Base-by-base conservation (phyloP, 345 rosid species). In the Boechera stricta region DNA sequence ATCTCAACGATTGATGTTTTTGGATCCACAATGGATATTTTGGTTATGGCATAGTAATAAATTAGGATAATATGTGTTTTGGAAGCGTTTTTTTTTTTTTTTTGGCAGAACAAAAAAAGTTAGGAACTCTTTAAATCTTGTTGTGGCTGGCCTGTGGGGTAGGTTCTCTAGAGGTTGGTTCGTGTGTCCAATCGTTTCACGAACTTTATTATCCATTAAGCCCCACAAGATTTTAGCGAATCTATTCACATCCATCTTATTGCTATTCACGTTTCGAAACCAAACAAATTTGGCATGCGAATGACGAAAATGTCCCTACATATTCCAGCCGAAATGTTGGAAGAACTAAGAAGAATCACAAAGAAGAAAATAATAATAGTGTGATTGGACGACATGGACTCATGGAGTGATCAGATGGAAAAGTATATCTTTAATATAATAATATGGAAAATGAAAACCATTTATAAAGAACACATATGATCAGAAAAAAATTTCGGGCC, bases 221-320 rank as follows among this genome's bases (percentile, higher is more conserved):
- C 67, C 52, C 73, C 35, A 75, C 73, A 66, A 47, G 67, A 75
- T 75, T 47, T 28, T 67, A 13, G 67, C 9, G 67, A 75, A 75
- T 67, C 78, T 75, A 66, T 67, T 58, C 52, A 21, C 42, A 62
- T 38, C 52, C 62, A 52, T 61, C 21, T 66, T 21, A 16, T 45
- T 56, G 21, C 67, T 75, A 29, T 58, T 75, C 79, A 75, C 67
- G 67, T 75, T 67, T 59, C 21, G 59, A 38, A 38, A 48, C 42
- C 67, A 58, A 58, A 67, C 79, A 75, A 67, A 56, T 8, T 38
- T 49, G 33, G 24, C n/a, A 8, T 10, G 1, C 0, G 6, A 47
- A 47, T 75, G 53, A 32, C 79, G 28, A 58, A 58, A 58, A 7
- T 49, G 13, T 26, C 67, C 68, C 10, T 4, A 57, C 15, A 45